Evolutionary conservation across 78 protist genomes (phyloP), one percentile per base, ranked within the genome.

Genomic region (Diacronema lutheri): DNA sequence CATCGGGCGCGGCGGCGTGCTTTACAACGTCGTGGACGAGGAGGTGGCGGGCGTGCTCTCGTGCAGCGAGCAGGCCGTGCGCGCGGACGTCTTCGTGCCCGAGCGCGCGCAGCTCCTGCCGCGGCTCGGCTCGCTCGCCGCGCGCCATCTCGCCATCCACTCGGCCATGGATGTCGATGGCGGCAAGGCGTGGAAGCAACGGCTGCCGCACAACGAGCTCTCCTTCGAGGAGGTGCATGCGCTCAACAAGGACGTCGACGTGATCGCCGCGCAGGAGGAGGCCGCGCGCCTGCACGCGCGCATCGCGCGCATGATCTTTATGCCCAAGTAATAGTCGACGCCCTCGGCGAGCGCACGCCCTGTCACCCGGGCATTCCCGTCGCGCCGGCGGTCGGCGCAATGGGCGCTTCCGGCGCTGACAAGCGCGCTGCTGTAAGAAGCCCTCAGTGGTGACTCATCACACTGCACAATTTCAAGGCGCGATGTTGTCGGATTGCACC

Each of bases 21-120:
- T 80, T 26, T 85, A 85, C 88, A 85, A 85, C 77, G 74, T 85
- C 13, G 71, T 85, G 35, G 56, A 85, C 88, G 73, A 85, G 19
- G 33, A 55, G 31, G 66, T 29, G 23, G 80, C 16, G 4, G 87
- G 26, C 23, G 58, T 3, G 29, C 35, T 82, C 40, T 60, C 71
- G 35, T 10, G 66, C 16, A 21, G 5, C 58, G 80, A 44, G 29
- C 64, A 35, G 83, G 31, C 69, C 38, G 84, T 85, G 35, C 72
- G 69, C 58, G 65, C 80, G 3, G 74, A 57, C 29, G 65, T 82
- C 33, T 58, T 64, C 82, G 4, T 37, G 69, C 68, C 83, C 12
- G 71, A 23, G 14, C 56, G 40, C 33, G 12, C 46, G 33, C 50
- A 19, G 16, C 16, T 7, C 16, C 50, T 44, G 50, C 50, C 50